Conservation (phyloP, 331 rosid genomes). For the Malus hybrid region DNA sequence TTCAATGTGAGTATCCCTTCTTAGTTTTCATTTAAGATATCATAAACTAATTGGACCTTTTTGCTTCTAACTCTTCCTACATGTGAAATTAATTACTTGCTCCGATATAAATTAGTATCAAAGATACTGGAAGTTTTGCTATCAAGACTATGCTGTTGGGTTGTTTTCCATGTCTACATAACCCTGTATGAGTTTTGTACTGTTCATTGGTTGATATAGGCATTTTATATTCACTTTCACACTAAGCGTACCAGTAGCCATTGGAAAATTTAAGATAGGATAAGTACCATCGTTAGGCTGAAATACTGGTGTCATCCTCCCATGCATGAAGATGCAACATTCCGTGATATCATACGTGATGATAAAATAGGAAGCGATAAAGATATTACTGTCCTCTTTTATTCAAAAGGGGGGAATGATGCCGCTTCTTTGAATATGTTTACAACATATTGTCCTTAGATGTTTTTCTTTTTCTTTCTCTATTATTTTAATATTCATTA, state of each 20-base stretch:
- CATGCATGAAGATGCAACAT: background rate
- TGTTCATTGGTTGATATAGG: background rate
- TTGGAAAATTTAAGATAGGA: background rate
- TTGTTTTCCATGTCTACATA: no score
- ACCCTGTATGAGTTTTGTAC: no score
- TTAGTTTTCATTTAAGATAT: constrained; percentile 12
- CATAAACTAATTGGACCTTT: background rate
- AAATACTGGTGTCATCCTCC: background rate
- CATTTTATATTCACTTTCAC: background rate
- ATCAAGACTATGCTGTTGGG: no score
- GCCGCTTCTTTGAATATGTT: no score
- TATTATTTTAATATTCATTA: background rate
- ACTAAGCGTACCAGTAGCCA: background rate
- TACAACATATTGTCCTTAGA: background rate
- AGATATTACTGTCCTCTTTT: background rate
- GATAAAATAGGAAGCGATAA: background rate
- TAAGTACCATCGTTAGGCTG: background rate
- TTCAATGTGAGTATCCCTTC: constrained; percentile 55
- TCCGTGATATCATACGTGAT: no score
- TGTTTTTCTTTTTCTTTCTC: background rate
- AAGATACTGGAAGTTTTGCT: background rate
- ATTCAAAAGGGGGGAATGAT: no score
- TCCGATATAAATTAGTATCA: background rate
- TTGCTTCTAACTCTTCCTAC: background rate
- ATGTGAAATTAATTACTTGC: background rate